These are phyloP conservation scores for Malassezia nana DNA, from an alignment of 1,284 basidiomycete species.

Conservation along the genomic window DNA sequence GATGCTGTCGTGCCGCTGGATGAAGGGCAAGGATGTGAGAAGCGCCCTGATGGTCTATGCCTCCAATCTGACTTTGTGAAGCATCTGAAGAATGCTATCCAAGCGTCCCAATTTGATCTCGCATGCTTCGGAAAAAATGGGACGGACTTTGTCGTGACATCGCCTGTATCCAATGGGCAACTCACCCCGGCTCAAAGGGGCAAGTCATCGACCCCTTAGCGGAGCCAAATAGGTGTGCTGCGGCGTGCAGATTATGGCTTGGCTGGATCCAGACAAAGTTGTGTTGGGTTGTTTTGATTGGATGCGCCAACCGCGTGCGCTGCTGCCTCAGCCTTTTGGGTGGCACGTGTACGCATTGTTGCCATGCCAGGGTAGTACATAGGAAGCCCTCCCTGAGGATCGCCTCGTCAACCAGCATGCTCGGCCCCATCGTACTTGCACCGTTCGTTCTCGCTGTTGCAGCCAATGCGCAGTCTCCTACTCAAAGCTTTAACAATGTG, in stretches of 20 bases:
- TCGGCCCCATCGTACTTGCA: background rate
- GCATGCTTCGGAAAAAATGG: conserved; percentile 36
- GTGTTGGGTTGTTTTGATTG: background rate
- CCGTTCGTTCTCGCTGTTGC: background rate
- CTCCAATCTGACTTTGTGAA: conserved; percentile 63
- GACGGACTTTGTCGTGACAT: conserved; percentile 31
- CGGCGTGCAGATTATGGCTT: too few species aligned
- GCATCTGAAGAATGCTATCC: conserved; percentile 23
- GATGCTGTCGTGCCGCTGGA: conserved; percentile 57
- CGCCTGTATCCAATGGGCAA: conserved; percentile 27
- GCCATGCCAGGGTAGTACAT: background rate
- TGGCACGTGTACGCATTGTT: too few species aligned
- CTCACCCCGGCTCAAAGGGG: background rate
- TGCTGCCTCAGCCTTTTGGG: background rate
- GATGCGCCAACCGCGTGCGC: background rate
- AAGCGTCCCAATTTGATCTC: conserved; percentile 34
- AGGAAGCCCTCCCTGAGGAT: background rate
- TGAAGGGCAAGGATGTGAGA: conserved; percentile 58
- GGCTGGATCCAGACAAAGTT: background rate
- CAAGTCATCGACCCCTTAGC: background rate
- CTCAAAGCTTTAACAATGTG: conserved; percentile 6
- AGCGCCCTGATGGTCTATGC: conserved; percentile 67
- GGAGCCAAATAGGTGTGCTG: too few species aligned
- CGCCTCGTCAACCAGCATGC: background rate
- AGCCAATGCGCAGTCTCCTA: background rate